These are phyloP conservation scores for Pelargonium fulgidum DNA, from an alignment of 441 rosid genomes.

Conservation along the genomic window DNA sequence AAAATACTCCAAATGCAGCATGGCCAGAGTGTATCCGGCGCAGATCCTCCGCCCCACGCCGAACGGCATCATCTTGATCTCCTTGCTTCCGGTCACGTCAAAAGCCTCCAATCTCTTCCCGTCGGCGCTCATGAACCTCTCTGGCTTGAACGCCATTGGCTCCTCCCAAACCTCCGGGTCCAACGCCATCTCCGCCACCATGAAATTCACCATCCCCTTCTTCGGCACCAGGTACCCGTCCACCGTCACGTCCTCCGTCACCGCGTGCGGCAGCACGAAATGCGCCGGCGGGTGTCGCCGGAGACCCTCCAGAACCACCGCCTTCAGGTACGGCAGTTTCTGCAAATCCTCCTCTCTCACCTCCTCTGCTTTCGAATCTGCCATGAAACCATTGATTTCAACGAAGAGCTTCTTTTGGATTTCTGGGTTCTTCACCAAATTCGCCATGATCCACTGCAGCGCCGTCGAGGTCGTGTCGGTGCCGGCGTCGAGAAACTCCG, in stretches of 20 bases:
- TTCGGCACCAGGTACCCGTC: conserved; percentile 30
- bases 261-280: conserved; percentile 27
- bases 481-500: conserved; percentile 37
- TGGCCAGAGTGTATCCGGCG: conserved; percentile 32
- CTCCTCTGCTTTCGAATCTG: conserved; percentile 7
- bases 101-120: conserved; percentile 23
- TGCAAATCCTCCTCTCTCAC: conserved; percentile 27
- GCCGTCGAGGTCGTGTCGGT: conserved; percentile 41
- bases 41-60: conserved; percentile 53
- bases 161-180: conserved; percentile 51
- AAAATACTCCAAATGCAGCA: conserved; percentile 37
- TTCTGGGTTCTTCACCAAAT: conserved; percentile 30
- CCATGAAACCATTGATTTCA: conserved; percentile 23
- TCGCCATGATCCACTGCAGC: conserved; percentile 46
- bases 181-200: conserved; percentile 37
- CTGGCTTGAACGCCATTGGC: conserved; percentile 41
- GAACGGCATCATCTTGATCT: conserved; percentile 39
- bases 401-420: conserved; percentile 23
- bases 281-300: conserved; percentile 37
- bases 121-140: conserved; percentile 28
- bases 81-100: conserved; percentile 34
- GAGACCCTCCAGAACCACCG: conserved; percentile 16
- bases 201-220: conserved; percentile 20
- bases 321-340: conserved; percentile 29
- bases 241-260: conserved; percentile 26